Evolutionary conservation across 768 basidiomycete genomes (phyloP), one percentile per base, ranked within the genome.

Genomic region (Pholiota conissans): DNA sequence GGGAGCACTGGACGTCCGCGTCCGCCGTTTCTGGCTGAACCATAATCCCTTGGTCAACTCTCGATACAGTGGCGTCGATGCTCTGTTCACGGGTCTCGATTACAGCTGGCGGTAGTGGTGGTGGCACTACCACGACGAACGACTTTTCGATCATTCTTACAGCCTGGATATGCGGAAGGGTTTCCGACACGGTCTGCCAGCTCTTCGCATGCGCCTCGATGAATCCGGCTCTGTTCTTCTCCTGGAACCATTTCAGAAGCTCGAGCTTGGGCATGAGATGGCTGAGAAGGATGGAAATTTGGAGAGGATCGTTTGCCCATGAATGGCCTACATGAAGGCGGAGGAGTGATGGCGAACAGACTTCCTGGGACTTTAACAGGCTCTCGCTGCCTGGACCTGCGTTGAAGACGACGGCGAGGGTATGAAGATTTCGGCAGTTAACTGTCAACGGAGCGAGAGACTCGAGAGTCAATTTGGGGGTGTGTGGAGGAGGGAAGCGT

Each of bases 241-340:
- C 89, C 64, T 87, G 84, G 77, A 90, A 91, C 83, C 83, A 91
- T 70, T 85, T 88, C 51, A 92, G 70, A 26, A 72, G 76, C 66
- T 91, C 88, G 45, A 90, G 75, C 65, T 77, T 75, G 35, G 90
- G 89, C n/a, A 86, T 83, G 52, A 92, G 72, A 69, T 92, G 90
- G 70, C 90, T 91, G 59, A 92, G 78, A 56, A 89, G 79, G 63
- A 91, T 84, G 27, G 88, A 79, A 20, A 83, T 76, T 57, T 85
- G 84, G 56, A 92, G 79, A n/a, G 86, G 81, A 63, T 91, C 87
- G 55, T 74, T 73, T 55, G 85, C 77, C 80, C 83, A 86, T 35
- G 90, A 91, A 71, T 91, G 87, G 18, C 90, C 89, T 47, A 90
- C 78, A 69, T 90, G 85, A 48, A 92, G 73, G 49, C 90, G 87